Conservation (phyloP, 2,329 filamentous ascomycete species). For the Monosporascus sp. region DNA sequence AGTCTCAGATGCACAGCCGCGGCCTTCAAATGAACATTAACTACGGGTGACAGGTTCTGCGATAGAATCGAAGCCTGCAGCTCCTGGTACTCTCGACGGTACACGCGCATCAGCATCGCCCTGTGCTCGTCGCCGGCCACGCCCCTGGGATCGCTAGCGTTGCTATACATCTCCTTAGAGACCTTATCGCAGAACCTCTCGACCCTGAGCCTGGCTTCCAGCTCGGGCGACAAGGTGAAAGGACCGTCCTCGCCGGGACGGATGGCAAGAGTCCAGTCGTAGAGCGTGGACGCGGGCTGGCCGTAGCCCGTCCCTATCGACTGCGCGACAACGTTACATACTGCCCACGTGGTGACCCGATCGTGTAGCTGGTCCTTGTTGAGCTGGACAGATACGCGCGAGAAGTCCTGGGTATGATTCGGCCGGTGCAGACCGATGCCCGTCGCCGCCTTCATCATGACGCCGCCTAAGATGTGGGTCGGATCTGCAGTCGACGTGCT, state of each 20-base stretch:
- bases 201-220: slow-evolving; percentile 64
- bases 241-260: slow-evolving; percentile 55
- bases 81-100: slow-evolving; percentile 59
- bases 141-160: slow-evolving; percentile 65
- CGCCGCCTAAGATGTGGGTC: slow-evolving; percentile 73
- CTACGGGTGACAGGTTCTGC: slow-evolving; percentile 50
- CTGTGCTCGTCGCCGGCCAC: slow-evolving; percentile 63
- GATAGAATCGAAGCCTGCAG: slow-evolving; percentile 56
- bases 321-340: slow-evolving; percentile 79
- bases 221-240: slow-evolving; percentile 53
- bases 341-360: slow-evolving; percentile 74
- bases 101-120: slow-evolving; percentile 61
- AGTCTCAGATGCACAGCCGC: slow-evolving; percentile 71
- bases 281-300: slow-evolving; percentile 71
- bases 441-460: slow-evolving; percentile 84
- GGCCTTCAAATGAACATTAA: slow-evolving; percentile 64
- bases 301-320: slow-evolving; percentile 79
- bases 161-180: slow-evolving; percentile 74
- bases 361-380: slow-evolving; percentile 76
- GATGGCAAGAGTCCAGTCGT: slow-evolving; percentile 66
- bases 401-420: slow-evolving; percentile 79
- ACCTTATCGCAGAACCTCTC: slow-evolving; percentile 74
- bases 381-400: slow-evolving; percentile 65
- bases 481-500: slow-evolving; percentile 75
- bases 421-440: slow-evolving; percentile 78